phyloP scores from a whole-genome alignment of 176 grass and related monocot species.

The Ensete ventricosum region DNA sequence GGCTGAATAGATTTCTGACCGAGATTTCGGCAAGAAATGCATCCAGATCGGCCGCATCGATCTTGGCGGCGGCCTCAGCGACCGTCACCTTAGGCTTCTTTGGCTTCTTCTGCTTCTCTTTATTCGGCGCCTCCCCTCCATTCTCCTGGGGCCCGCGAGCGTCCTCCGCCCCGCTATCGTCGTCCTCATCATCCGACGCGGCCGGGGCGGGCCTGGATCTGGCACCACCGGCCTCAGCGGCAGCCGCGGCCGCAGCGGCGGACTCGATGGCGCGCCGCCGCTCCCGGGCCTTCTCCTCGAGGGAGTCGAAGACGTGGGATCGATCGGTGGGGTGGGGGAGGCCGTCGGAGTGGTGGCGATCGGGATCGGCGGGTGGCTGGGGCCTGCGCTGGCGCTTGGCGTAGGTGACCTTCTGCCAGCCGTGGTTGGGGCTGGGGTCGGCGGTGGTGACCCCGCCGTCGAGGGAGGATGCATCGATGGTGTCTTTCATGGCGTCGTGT shows the following conservation, averaged over 20 bases:
- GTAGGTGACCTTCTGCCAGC: conserved; percentile 96
- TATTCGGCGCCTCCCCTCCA: conserved; percentile 17
- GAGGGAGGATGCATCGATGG: conserved; percentile 3
- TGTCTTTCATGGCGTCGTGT: conserved; percentile 42
- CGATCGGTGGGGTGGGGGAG: conserved; percentile 9
- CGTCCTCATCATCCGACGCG: conserved; percentile 49
- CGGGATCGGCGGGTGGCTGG: conserved; percentile 1
- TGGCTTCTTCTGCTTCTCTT: conserved; percentile 66
- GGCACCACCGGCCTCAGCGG: not conserved
- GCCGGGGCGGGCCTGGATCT: not conserved
- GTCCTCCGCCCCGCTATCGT: conserved; percentile 24
- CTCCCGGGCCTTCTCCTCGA: conserved; percentile 75
- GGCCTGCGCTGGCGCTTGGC: conserved; percentile 50
- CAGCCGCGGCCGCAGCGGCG: conserved; percentile 30
- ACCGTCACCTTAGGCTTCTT: conserved; percentile 86
- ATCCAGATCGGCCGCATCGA: conserved; percentile 62
- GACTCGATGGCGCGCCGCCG: conserved; percentile 69
- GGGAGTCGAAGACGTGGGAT: conserved; percentile 52
- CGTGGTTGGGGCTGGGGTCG: conserved; percentile 36
- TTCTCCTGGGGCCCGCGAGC: conserved; percentile 25
- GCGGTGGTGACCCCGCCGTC: conserved; percentile 4
- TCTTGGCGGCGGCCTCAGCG: conserved; percentile 55
- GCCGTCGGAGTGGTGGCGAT: conserved; percentile 2
- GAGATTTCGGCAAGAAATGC: conserved; percentile 71
- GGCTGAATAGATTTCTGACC: conserved; percentile 43